Evolutionary conservation across 192 early-diverging fungal genomes (phyloP).

Genomic region (Diversispora eburnea): DNA sequence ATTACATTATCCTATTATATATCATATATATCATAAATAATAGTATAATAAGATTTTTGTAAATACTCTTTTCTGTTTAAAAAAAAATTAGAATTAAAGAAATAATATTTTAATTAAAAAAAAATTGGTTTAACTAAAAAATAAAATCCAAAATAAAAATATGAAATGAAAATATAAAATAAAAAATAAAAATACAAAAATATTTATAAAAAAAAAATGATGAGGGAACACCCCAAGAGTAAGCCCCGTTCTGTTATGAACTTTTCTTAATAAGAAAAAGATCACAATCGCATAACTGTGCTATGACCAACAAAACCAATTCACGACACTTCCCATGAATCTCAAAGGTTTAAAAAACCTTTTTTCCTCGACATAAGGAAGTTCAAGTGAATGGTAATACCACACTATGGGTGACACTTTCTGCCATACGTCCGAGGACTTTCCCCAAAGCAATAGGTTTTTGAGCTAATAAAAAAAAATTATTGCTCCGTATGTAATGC

Average conservation of each 20-base stretch:
- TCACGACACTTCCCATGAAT: not conserved
- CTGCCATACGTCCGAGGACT: slow-evolving; percentile 36
- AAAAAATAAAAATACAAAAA: not conserved
- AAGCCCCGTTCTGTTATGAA: slow-evolving; percentile 34
- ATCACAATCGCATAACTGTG: slow-evolving; percentile 36
- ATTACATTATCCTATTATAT: no score
- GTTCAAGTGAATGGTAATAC: slow-evolving; percentile 2
- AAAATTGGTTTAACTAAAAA: no score
- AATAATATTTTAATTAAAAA: no score
- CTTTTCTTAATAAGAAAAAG: not conserved
- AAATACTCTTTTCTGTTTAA: no score
- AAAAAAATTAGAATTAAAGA: no score
- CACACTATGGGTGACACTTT: slow-evolving; percentile 33
- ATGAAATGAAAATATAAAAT: no score
- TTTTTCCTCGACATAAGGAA: not conserved
- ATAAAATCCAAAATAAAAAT: no score
- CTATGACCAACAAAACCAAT: slow-evolving; percentile 31
- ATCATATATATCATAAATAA: no score
- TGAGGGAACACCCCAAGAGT: slow-evolving; percentile 31
- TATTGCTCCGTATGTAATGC: slow-evolving; percentile 26
- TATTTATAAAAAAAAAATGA: not conserved
- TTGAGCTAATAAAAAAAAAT: slow-evolving; percentile 23
- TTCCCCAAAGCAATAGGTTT: slow-evolving; percentile 31
- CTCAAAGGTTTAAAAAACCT: not conserved
- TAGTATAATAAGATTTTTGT: no score